Evolutionary conservation across 768 basidiomycete genomes (phyloP), one percentile per base, ranked within the genome.

Genomic region (Fibroporia radiculosa): DNA sequence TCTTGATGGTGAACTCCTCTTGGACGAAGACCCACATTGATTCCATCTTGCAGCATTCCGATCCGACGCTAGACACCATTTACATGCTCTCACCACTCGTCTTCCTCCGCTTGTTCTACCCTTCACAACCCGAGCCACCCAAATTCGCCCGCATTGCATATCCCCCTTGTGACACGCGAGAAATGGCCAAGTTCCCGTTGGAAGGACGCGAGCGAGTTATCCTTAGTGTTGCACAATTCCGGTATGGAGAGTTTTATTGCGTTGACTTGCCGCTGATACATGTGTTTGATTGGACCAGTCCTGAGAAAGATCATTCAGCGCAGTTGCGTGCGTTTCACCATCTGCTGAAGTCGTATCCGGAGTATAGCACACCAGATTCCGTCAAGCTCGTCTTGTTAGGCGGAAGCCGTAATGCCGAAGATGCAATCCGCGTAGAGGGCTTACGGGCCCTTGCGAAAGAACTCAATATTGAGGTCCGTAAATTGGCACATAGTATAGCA

Each of bases 21-120:
- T 98, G 96, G 95, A 98, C 95, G 2, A 80, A 82, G 54, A 73
- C 72, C 32, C 96, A 98, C 56, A 69, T 97, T 49, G 74, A 86
- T 52, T 69, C 77, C 1, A 82, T 96, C 39, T 68, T 96, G 16
- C 66, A 66, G 12, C 69, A 80, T 39, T 66, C 69, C 7, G 80
- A 85, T 49, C 43, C 61, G 11, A 48, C 73, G 16, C 62, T 85
- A 33, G 72, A 74, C 28, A 46, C 66, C 48, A 42, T 77, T 3
- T 75, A 78, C 49, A 24, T 51, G 39, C 32, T 69, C 16, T 52
- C 70, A 1, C 73, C 76, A 1, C 59, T 78, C 11, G 45, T 72
- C 3, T 8, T 69, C n/a, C 29, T 65, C n/a, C 37, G 40, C 3
- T n/a, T 54, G 2, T 44, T 55, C 26, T 43, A 32, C 3, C 44